Conservation (phyloP, 192 early-diverging fungal species). For the Linnemannia exigua region DNA sequence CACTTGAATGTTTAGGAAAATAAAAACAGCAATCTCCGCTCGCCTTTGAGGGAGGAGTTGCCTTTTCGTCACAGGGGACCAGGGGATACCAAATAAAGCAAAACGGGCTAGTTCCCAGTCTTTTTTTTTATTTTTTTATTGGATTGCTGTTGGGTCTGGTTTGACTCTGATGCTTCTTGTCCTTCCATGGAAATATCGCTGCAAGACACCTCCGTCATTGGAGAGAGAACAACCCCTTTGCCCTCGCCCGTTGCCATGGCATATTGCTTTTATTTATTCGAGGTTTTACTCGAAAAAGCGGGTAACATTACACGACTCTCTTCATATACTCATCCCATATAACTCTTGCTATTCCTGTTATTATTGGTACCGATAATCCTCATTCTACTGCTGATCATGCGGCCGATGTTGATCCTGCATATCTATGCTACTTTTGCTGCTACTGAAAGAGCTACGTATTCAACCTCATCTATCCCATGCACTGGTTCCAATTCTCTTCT, state of each 20-base stretch:
- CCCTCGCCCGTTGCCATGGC: neutral
- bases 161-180: neutral
- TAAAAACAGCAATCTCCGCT: too few relatives aligned
- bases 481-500: neutral
- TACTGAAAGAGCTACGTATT: too few relatives aligned
- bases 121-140: too few relatives aligned
- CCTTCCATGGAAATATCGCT: neutral
- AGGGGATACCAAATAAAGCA: neutral
- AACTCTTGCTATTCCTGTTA: too few relatives aligned
- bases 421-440: neutral
- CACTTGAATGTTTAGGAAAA: too few relatives aligned
- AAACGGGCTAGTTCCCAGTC: neutral
- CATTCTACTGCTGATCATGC: neutral
- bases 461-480: neutral
- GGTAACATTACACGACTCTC: neutral
- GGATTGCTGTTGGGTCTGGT: too few relatives aligned
- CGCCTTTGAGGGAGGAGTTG: neutral
- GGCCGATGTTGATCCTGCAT: neutral
- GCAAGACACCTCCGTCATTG: neutral
- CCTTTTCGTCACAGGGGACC: neutral
- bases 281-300: neutral
- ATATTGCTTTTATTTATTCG: neutral
- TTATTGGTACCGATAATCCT: too few relatives aligned
- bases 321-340: constrained; percentile 23
- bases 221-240: neutral